A percentile compares a stretch with the other conserved stretches of the same genome.
Conservation (phyloP, 2,329 filamentous ascomycete genomes). For the Penicillium brasilianum region DNA sequence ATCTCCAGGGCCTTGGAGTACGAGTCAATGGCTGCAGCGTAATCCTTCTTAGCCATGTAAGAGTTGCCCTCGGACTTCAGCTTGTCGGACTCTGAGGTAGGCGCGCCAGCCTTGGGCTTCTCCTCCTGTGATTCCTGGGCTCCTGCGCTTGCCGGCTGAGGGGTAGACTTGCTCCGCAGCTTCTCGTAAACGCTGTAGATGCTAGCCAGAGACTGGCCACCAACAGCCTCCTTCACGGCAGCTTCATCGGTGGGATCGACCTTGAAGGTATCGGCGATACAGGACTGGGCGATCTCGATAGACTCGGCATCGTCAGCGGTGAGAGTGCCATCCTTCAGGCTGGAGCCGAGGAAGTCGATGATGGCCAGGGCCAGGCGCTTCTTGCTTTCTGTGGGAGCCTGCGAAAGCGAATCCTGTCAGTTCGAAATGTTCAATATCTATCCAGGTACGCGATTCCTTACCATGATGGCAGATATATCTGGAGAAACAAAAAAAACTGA, state of each 20-base stretch:
- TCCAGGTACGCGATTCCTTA: slow-evolving; percentile 12
- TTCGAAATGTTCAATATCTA: background rate
- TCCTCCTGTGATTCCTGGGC: slow-evolving; percentile 47
- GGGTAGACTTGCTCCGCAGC: slow-evolving; percentile 70
- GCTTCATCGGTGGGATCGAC: slow-evolving; percentile 80
- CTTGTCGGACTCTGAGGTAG: slow-evolving; percentile 75
- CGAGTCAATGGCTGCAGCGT: slow-evolving; percentile 76
- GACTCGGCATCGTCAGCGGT: slow-evolving; percentile 87
- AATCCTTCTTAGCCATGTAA: slow-evolving; percentile 94
- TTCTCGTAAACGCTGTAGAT: slow-evolving; percentile 98
- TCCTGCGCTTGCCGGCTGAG: slow-evolving; percentile 51
- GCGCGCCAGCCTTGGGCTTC: slow-evolving; percentile 42
- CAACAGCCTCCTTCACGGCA: slow-evolving; percentile 76
- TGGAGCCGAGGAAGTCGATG: slow-evolving; percentile 89
- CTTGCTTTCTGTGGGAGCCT: slow-evolving; percentile 60
- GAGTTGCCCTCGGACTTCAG: slow-evolving; percentile 92
- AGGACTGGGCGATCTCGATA: slow-evolving; percentile 91
- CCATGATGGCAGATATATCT: slow-evolving; percentile 25
- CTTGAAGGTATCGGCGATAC: slow-evolving; percentile 94
- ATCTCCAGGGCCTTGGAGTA: slow-evolving; percentile 87
- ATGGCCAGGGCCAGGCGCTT: slow-evolving; percentile 96
- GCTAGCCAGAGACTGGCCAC: slow-evolving; percentile 82
- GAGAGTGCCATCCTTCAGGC: slow-evolving; percentile 85
- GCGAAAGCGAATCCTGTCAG: slow-evolving; percentile 5
- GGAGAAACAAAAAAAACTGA: background rate